phyloP scores from a whole-genome alignment of 495 filamentous ascomycete species.

The Tuber umbilicatum region DNA sequence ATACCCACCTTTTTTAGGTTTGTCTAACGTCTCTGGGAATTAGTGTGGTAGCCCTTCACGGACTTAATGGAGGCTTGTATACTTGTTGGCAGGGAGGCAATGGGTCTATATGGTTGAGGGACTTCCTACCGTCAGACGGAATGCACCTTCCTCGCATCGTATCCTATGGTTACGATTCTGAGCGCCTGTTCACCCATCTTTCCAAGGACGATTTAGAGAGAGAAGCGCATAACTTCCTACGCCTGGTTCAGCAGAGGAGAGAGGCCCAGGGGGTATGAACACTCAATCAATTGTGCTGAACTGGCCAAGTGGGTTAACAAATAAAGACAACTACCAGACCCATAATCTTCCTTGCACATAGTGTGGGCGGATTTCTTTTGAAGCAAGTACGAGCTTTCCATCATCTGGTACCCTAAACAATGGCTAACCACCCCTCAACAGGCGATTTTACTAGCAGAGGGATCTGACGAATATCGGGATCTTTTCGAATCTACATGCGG shows the following conservation, averaged over 20 bases:
- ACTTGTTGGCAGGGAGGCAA: not conserved
- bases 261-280: not conserved
- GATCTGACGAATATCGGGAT: not conserved
- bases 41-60: not conserved
- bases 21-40: not conserved
- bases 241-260: not conserved
- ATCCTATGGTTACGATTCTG: slow-evolving; percentile 1
- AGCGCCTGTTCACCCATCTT: not conserved
- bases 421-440: not conserved
- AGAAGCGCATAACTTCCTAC: not conserved
- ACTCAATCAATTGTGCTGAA: not conserved
- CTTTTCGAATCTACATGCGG: not conserved
- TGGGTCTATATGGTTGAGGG: not conserved
- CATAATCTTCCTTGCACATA: not conserved
- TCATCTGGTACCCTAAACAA: not conserved
- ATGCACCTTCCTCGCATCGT: not conserved
- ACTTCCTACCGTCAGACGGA: not conserved
- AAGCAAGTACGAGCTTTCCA: not conserved
- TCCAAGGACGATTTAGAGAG: not conserved
- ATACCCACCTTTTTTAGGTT: not conserved
- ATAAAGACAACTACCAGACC: not conserved
- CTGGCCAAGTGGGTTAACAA: not conserved
- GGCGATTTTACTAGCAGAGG: not conserved
- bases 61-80: not conserved
- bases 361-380: not conserved